A percentile compares a stretch with the other conserved stretches of the same genome.
These are phyloP conservation scores for Fusarium brachygibbosum DNA, from an alignment of 2,329 filamentous ascomycete genomes.

Conservation along the genomic window DNA sequence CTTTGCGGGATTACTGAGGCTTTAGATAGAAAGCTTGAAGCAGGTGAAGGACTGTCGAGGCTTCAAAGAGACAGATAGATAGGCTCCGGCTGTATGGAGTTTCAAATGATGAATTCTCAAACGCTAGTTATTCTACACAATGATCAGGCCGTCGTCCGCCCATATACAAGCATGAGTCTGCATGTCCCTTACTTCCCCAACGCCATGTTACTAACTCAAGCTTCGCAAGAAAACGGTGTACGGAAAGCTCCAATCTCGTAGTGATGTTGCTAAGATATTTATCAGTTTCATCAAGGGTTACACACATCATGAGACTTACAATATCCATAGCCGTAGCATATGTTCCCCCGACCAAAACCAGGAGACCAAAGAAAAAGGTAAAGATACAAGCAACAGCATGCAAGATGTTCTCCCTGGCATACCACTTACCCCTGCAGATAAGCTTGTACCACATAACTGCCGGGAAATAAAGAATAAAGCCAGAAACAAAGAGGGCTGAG, in stretches of 20 bases:
- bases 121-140: no score
- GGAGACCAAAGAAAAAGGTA: constrained; percentile 36
- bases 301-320: background rate
- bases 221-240: constrained; percentile 24
- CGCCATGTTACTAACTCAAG: background rate
- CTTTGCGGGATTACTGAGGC: no score
- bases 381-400: constrained; percentile 17
- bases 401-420: constrained; percentile 34
- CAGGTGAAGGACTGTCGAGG: no score
- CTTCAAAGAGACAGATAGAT: no score
- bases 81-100: no score
- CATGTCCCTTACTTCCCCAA: no score
- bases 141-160: no score
- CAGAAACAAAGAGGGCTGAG: constrained; percentile 62
- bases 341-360: constrained; percentile 32
- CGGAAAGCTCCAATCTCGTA: constrained; percentile 36
- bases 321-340: constrained; percentile 39
- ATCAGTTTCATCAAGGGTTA: fast-evolving
- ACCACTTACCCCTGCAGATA: constrained; percentile 47
- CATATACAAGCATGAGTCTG: no score
- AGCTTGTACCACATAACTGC: constrained; percentile 59
- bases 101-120: no score
- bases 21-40: no score
- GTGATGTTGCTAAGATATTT: constrained; percentile 11
- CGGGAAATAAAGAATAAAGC: constrained; percentile 55